phyloP scores from a whole-genome alignment of 768 basidiomycete genomes.

The Auriculariales sp. region DNA sequence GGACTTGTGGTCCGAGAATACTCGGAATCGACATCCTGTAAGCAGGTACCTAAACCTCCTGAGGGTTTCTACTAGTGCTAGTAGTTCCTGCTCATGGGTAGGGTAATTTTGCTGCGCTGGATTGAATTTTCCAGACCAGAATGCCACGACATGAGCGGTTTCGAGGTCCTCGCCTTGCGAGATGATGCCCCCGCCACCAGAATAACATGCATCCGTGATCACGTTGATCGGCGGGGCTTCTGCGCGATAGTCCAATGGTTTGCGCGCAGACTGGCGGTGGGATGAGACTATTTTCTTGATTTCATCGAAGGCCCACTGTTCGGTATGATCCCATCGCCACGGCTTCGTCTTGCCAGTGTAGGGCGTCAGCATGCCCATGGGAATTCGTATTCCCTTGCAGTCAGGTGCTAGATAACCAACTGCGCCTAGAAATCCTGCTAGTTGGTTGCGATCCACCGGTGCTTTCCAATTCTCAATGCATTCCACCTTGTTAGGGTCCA shows the following conservation, averaged over 20 bases:
- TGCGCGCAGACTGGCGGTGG: not conserved
- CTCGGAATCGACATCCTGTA: conserved; percentile 16
- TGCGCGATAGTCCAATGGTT: conserved; percentile 7
- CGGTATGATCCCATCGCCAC: not conserved
- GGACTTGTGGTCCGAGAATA: conserved; percentile 19
- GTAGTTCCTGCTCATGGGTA: conserved; percentile 25
- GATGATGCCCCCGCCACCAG: conserved; percentile 17
- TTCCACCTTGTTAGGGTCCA: conserved; percentile 33
- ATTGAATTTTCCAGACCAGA: conserved; percentile 23
- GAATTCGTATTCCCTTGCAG: not conserved
- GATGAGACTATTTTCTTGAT: conserved; percentile 3
- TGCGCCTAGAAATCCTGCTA: conserved; percentile 20
- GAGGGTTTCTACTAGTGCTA: conserved; percentile 19
- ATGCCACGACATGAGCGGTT: conserved; percentile 14
- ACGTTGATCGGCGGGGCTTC: conserved; percentile 14
- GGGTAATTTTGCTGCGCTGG: conserved; percentile 25
- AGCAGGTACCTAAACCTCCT: conserved; percentile 13
- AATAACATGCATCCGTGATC: conserved; percentile 18
- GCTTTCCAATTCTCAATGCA: conserved; percentile 16
- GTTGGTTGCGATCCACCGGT: conserved; percentile 17
- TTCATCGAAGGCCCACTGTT: conserved; percentile 5
- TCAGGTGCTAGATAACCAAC: conserved; percentile 17
- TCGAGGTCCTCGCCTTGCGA: conserved; percentile 15
- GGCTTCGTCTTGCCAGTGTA: not conserved
- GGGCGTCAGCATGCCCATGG: not conserved